Base-by-base conservation (phyloP, 768 basidiomycete species). In the Lactifluus echinatus region DNA sequence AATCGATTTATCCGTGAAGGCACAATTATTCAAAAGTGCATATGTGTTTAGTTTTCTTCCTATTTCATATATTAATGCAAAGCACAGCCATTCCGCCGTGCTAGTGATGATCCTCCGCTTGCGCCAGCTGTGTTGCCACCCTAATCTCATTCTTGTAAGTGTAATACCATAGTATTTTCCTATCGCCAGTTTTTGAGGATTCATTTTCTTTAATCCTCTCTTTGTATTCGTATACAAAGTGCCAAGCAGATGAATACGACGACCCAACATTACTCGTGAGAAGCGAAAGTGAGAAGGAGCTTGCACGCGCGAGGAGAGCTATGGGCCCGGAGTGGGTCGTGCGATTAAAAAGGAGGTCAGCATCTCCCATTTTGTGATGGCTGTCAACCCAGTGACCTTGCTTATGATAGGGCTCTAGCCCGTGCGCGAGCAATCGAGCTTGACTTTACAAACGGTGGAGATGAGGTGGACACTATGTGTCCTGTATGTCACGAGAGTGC, bases 11-110 rank as follows among this genome's bases (percentile, higher is more conserved):
- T 86, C 64, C 75, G 74, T 24, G 77, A 77, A 19, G 72, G 81
- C n/a, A 87, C 84, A 0, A 72, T 90, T 5, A 64, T 89, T 28
- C 85, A 89, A 68, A 84, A 89, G 81, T 87, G 65, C 36, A 80
- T 74, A 3, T 45, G 34, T n/a, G 23, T 21, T 12, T 29, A 12
- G 14, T 50, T 45, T 34, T 36, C 5, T n/a, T 28, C 45, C 17
- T 19, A 8, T 51, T n/a, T 34, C 31, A 19, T 5, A 36, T 50
- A 26, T 21, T 48, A 42, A 48, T 61, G 36, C 26, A 47, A 39
- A 45, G 21, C 23, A 2, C 47, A 83, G 81, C 62, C 76, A 82
- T 64, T 68, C 76, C 1, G 71, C 64, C 4, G 72, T 82, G 36
- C 68, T 83, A 53, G 78, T 79, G 61, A 76, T 90, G 78, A 84